Evolutionary conservation across 2,329 filamentous ascomycete genomes (phyloP), one percentile per base, ranked within the genome.

Genomic region (Trichoderma sp.): DNA sequence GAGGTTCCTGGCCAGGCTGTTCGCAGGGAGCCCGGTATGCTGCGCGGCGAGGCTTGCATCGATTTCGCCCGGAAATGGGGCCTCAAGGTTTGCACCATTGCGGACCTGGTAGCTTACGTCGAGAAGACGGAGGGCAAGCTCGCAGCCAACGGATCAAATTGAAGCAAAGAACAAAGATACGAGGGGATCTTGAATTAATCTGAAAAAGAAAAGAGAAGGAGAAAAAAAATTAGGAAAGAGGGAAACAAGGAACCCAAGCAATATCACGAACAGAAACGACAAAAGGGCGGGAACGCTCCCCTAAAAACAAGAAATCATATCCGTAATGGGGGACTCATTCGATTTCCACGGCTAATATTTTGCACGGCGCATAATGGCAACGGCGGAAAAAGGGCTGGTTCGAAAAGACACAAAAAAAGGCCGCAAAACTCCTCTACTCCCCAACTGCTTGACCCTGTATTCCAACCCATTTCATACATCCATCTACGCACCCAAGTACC

Each of bases 71-170:
- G 90, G 82, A 90, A 87, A 82, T 98, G 92, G 90, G 94, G 94
- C 5, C 85, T 99, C 76, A 96, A 92, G 85, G 94, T 97, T 72
- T 97, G 95, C 83, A 98, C 96, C 34, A 98, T 99, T 83, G 94
- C 95, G 80, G 94, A 95, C 82, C 82, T 99, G 82, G 91, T 95
- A 32, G 85, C 85, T 71, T 92, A 97, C 80, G 84, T 97, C 72
- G 92, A 96, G 81, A 91, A 90, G 85, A 90, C 86, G 50, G 91
- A 95, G 83, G 91, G 90, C 47, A 88, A 88, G 80, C 78, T 87
- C 73, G 17, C 76, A 57, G 68, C 76, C 36, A 79, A 74, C 71
- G 85, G 84, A n/a, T 80, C 78, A 53, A 68, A 69, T 32, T 73
- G 68, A 65, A 13, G 50, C 12, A n/a, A 20, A 15, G 30, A n/a